phyloP scores from a whole-genome alignment of 164 flowering plant species.

The Vitis cinerea region DNA sequence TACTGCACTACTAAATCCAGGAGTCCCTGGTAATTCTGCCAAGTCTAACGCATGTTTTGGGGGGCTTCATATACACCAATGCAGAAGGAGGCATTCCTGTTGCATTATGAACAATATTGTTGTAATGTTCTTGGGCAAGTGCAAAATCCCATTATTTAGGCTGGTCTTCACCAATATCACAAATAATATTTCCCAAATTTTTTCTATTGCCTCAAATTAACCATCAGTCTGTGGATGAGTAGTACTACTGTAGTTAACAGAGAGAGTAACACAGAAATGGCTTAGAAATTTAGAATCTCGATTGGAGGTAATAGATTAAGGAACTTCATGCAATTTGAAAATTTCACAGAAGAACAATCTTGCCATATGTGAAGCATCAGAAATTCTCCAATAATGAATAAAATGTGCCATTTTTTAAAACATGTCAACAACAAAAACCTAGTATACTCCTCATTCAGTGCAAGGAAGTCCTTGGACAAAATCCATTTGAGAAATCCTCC shows the following conservation, averaged over 20 bases:
- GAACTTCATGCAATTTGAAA: constrained; percentile 1
- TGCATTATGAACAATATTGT: neutral
- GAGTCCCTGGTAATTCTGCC: neutral
- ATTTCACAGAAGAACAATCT: constrained; percentile 6
- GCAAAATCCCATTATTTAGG: constrained; percentile 2
- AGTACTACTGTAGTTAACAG: neutral
- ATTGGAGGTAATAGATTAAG: neutral
- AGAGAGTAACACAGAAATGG: constrained; percentile 4
- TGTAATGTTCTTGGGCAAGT: neutral
- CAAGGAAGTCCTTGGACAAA: constrained; percentile 14
- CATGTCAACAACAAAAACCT: constrained; percentile 16
- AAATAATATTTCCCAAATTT: constrained; percentile 1
- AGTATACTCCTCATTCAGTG: constrained; percentile 11
- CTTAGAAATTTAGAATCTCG: neutral
- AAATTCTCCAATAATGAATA: constrained; percentile 2
- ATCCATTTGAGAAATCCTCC: constrained; percentile 18
- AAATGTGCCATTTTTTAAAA: constrained; percentile 17
- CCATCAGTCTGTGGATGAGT: constrained; percentile 9
- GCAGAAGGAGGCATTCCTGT: constrained; percentile 1
- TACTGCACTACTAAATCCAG: neutral
- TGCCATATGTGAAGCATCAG: constrained; percentile 1
- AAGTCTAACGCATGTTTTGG: constrained; percentile 7
- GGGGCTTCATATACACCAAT: neutral
- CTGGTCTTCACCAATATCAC: neutral
- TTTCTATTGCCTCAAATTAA: constrained; percentile 4